Evolutionary conservation across 495 filamentous ascomycete species (phyloP), one percentile per base, ranked within the genome.

Genomic region (Penicillium bovifimosum): DNA sequence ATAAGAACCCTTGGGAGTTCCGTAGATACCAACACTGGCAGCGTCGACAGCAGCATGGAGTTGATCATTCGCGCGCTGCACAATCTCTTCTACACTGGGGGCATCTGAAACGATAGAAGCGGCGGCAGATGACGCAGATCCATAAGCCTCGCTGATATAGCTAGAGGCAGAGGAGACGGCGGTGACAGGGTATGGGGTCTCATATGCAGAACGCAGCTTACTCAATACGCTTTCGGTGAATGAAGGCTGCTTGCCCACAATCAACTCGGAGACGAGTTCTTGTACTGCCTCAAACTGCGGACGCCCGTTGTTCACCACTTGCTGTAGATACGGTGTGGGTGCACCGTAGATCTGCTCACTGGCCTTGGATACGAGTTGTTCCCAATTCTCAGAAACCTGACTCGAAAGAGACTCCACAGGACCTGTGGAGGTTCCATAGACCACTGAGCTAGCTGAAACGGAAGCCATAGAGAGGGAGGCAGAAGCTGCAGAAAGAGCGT

Each of bases 201-300:
- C 73, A 60, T 84, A 84, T 3, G 83, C 87, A 2, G 80, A 81
- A 29, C 76, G 77, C 6, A 96, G 76, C 17, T 85, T 79, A 48
- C 73, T 82, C 72, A 90, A 79, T 0, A 91, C 85, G 50, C 85
- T 87, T 56, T 96, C 88, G 0, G 86, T 89, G 59, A 88, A 96
- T 11, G 83, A 79, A 5, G 88, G 86, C 63, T 96, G 88, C 66
- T 84, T 87, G 20, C 87, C 91, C 40, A 72, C 62, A 24, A 96
- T 71, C 3, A 96, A 71, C 59, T 96, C 89, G 10, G 84, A 85
- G 11, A 96, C 77, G 1, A 96, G 73, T 17, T 74, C 80, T 60
- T 84, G 80, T 2, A 95, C 73, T n/a, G 78, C 84, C 8, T 80
- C 77, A 54, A 86, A 91, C 46, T 87, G 86, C 2, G 75, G 67